Conservation (phyloP, 2,329 filamentous ascomycete species). For the Mollisiaceae sp. region DNA sequence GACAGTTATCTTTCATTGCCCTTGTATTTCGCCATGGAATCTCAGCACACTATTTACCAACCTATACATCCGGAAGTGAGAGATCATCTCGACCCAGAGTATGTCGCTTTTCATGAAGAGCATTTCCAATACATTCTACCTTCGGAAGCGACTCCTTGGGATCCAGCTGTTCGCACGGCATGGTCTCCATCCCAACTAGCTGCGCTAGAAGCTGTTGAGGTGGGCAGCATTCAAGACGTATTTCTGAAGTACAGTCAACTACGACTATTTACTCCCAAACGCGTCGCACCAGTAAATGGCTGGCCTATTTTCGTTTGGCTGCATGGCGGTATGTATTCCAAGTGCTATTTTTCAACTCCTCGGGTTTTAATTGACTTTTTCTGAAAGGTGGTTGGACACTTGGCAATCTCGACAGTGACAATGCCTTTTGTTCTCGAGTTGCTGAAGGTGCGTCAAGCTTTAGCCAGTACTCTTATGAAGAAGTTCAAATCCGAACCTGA, state of each 20-base stretch:
- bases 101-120: conserved; percentile 26
- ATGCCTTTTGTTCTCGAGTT: conserved; percentile 55
- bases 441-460: background rate
- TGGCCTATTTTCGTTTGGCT: conserved; percentile 62
- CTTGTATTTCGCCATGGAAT: background rate
- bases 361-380: background rate
- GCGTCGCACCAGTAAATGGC: conserved; percentile 47
- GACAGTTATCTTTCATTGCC: background rate
- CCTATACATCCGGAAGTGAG: conserved; percentile 23
- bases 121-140: conserved; percentile 55
- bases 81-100: conserved; percentile 26
- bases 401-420: conserved; percentile 60
- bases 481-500: background rate
- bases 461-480: no score
- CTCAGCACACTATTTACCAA: conserved; percentile 17
- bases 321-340: conserved; percentile 49
- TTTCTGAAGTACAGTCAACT: conserved; percentile 50
- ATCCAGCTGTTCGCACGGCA: conserved; percentile 39
- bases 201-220: conserved; percentile 52
- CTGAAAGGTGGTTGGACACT: conserved; percentile 55
- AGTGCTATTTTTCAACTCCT: background rate
- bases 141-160: conserved; percentile 45
- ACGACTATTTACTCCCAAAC: conserved; percentile 55
- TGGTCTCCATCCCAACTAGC: conserved; percentile 48
- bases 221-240: conserved; percentile 44